Evolutionary conservation across 192 early-diverging fungal species (phyloP), one percentile per base, ranked within the genome.

Genomic region (Glomus cerebriforme): DNA sequence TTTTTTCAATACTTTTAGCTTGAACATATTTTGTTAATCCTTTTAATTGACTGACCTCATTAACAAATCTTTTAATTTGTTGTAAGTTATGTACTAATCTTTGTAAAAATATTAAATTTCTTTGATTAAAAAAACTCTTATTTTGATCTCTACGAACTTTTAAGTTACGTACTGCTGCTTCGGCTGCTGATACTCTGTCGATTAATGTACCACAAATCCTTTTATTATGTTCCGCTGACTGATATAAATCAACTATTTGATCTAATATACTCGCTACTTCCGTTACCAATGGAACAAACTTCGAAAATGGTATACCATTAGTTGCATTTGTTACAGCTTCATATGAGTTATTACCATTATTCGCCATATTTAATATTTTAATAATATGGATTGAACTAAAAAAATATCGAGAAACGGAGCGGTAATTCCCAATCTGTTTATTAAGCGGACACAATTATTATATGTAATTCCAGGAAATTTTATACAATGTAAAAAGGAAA

Each of bases 11-110:
- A 6, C 8, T n/a, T 29, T 71, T 35, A 7, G 69, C 69, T 49
- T 43, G 69, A 39, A 71, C 17, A 71, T 39, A 71, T 71, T 71
- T 71, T n/a, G 5, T 1, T n/a, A 37, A 43, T 17, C 49, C 49
- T 54, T 17, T 54, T 22, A 54, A 19, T 22, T 54, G 15, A 54
- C 17, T 22, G 2, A 54, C 19, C 7, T 54, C 49, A 22, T 17
- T 17, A 22, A 54, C 47, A 15, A 54, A 54, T 54, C 3, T 54
- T 0, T 19, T 15, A 54, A 54, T 54, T 54, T 54, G 13, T 0
- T 54, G 2, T 19, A 54, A 17, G 17, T 19, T 19, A 54, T 54
- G 15, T 5, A 54, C 47, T 22, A 54, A 19, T 19, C 17, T 54
- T 54, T 54, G 47, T 19, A 54, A 54, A 27, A 54, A 19, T 54